Evolutionary conservation across 495 filamentous ascomycete genomes (phyloP).

Genomic region (Pseudomonodictys pantanalensis): DNA sequence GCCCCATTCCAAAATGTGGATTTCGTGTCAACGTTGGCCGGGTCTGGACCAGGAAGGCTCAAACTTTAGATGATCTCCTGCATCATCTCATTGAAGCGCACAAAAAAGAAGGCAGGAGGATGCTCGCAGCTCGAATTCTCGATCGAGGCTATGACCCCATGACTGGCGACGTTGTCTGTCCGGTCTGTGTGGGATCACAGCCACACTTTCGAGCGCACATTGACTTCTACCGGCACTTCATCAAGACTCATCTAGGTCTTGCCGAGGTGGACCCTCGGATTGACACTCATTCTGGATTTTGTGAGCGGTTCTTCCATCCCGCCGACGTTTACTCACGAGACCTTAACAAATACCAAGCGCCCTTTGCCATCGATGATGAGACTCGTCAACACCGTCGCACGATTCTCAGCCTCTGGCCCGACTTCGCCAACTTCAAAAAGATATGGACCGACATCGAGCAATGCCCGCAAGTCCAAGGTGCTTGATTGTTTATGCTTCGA

Average conservation of each 20-base stretch:
- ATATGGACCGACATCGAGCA: not conserved
- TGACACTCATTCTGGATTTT: not conserved
- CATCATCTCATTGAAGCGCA: not conserved
- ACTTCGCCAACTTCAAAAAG: not conserved
- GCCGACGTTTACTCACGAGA: not conserved
- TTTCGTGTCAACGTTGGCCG: not conserved
- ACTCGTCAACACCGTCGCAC: not conserved
- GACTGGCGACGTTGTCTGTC: not conserved
- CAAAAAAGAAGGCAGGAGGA: not conserved
- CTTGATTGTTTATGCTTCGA: not conserved
- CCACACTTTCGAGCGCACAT: not conserved
- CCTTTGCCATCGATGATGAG: not conserved
- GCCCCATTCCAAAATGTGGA: not conserved
- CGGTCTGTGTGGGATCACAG: not conserved
- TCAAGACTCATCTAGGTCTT: not conserved
- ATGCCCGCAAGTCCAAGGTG: not conserved
- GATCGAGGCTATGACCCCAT: not conserved
- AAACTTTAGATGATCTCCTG: not conserved
- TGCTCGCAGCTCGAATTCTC: not conserved
- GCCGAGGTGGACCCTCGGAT: not conserved
- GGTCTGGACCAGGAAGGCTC: not conserved
- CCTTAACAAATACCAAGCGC: not conserved
- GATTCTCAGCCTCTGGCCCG: slow-evolving; percentile 1
- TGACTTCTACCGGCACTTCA: not conserved
- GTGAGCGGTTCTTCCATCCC: not conserved